Evolutionary conservation across 108 stramenopile species (phyloP).

Genomic region (Aurantiochytrium sp.): DNA sequence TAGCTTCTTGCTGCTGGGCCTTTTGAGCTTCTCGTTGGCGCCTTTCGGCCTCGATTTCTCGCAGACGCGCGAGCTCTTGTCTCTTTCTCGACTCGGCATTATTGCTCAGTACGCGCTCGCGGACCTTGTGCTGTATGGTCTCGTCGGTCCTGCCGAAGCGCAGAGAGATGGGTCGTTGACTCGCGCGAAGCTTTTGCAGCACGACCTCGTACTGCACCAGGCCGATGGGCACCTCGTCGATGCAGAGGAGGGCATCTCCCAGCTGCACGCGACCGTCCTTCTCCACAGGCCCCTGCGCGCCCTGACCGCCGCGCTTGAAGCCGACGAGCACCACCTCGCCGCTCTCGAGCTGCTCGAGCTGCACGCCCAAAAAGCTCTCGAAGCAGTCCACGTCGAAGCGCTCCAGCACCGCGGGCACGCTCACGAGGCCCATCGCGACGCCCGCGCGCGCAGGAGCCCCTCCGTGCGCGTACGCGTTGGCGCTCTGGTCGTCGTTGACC

Average conservation of each 20-base stretch:
- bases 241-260: slow-evolving; percentile 8
- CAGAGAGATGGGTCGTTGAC: background rate
- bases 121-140: background rate
- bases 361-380: background rate
- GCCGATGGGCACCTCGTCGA: slow-evolving; percentile 6
- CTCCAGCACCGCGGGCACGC: background rate
- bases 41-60: background rate
- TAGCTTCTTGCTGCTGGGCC: background rate
- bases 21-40: background rate
- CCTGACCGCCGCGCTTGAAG: background rate
- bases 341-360: background rate
- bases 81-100: background rate
- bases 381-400: background rate
- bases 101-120: background rate
- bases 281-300: background rate
- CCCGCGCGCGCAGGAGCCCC: too few relatives aligned
- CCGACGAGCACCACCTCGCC: background rate
- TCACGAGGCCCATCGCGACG: background rate
- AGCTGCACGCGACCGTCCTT: background rate
- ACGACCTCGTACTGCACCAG: background rate
- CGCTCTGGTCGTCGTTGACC: too few relatives aligned
- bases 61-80: background rate
- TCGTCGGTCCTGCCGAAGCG: background rate
- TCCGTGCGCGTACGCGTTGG: too few relatives aligned
- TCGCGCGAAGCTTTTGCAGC: background rate